A percentile compares a stretch with the other conserved stretches of the same genome.
Conservation (phyloP, 257 asterid species). For the Lithospermum erythrorhizon region DNA sequence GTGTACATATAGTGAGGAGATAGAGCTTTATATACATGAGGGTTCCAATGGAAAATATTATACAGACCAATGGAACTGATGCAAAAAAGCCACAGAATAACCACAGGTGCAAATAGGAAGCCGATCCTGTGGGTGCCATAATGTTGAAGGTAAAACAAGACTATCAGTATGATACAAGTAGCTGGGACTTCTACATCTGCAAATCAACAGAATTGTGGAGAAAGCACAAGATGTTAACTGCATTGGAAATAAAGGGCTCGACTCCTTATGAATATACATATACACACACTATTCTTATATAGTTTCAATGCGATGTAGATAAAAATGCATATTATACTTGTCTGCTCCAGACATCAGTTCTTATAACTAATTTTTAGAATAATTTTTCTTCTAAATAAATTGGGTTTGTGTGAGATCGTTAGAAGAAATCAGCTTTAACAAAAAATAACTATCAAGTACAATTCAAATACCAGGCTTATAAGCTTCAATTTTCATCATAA, state of each 20-base stretch:
- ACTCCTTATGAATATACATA: no score
- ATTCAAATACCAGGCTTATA: no score
- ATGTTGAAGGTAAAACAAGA: conserved; percentile 90
- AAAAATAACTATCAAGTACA: background rate
- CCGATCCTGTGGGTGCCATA: conserved; percentile 98
- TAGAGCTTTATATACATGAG: conserved; percentile 64
- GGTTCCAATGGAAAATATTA: conserved; percentile 75
- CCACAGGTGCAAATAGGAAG: conserved; percentile 92
- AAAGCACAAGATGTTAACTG: conserved; percentile 8
- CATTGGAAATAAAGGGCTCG: background rate
- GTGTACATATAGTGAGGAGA: conserved; percentile 83
- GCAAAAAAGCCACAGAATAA: conserved; percentile 80
- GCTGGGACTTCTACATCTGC: conserved; percentile 92
- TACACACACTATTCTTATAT: background rate
- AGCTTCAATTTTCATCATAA: no score
- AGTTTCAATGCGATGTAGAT: background rate
- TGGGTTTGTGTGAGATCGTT: background rate
- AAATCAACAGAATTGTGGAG: conserved; percentile 17
- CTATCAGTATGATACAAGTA: conserved; percentile 75
- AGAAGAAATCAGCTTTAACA: background rate
- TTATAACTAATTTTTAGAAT: background rate
- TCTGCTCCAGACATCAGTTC: background rate
- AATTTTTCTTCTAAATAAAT: background rate
- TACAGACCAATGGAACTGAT: conserved; percentile 72
- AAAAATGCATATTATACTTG: background rate